A percentile compares a stretch with the other conserved stretches of the same genome.
Conservation (phyloP, 345 rosid genomes). For the Brassica carinata region DNA sequence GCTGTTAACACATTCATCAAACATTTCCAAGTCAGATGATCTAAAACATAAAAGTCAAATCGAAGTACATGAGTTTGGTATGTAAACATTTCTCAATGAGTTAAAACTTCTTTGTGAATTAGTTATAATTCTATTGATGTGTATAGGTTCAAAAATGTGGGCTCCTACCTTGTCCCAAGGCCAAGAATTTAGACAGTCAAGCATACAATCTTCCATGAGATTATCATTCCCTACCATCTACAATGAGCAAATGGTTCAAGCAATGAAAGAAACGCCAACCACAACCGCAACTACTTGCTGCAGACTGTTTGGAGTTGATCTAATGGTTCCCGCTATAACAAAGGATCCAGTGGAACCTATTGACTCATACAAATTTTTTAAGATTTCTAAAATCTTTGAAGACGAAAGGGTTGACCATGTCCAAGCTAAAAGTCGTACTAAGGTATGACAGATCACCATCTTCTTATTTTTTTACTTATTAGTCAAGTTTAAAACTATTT, state of each 20-base stretch:
- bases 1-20: too few relatives aligned
- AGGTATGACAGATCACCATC: neutral
- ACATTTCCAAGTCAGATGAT: neutral
- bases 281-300: neutral
- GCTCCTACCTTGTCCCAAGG: neutral
- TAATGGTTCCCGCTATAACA: too few relatives aligned
- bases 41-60: neutral
- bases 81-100: neutral
- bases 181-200: too few relatives aligned
- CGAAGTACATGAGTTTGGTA: neutral
- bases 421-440: neutral
- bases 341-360: too few relatives aligned
- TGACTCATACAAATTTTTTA: too few relatives aligned
- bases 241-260: neutral
- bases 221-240: neutral
- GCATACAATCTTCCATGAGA: too few relatives aligned
- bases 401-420: neutral
- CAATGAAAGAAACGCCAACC: neutral
- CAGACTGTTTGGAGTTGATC: too few relatives aligned
- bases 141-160: neutral
- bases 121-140: neutral
- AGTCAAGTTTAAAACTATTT: neutral
- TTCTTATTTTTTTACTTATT: too few relatives aligned
- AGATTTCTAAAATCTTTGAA: too few relatives aligned
- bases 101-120: neutral